A percentile compares a stretch with the other conserved stretches of the same genome.
These are phyloP conservation scores for Myochromella boudieri DNA, from an alignment of 768 basidiomycete species.

Conservation along the genomic window DNA sequence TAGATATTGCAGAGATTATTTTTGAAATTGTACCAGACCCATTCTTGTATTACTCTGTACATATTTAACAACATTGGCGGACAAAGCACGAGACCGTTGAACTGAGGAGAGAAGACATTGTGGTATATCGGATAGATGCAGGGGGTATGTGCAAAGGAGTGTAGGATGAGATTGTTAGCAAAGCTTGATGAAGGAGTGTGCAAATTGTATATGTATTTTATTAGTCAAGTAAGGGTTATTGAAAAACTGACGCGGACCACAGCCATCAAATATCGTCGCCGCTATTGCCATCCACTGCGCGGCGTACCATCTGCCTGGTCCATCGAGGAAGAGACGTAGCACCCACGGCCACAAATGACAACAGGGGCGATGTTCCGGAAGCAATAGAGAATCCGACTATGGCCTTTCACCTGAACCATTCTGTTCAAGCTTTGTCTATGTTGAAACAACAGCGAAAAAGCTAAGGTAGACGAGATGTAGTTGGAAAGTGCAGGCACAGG, in stretches of 20 bases:
- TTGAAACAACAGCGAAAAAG: no score
- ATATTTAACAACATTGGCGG: background rate
- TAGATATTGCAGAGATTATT: background rate
- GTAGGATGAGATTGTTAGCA: background rate
- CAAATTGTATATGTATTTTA: background rate
- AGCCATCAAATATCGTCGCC: background rate
- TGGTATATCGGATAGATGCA: slow-evolving; percentile 1
- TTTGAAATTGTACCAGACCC: background rate
- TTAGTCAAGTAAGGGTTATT: background rate
- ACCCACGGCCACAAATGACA: slow-evolving; percentile 1
- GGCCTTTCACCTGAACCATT: background rate
- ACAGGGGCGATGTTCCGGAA: background rate
- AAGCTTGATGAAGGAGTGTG: background rate
- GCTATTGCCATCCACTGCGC: background rate
- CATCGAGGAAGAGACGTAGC: background rate
- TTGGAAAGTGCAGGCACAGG: no score
- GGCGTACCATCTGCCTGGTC: slow-evolving; percentile 1
- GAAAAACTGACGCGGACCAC: background rate
- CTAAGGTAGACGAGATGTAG: no score
- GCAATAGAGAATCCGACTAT: slow-evolving; percentile 3
- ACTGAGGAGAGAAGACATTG: background rate
- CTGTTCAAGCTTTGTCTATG: no score
- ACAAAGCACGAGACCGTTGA: background rate
- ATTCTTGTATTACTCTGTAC: background rate
- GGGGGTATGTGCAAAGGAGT: slow-evolving; percentile 1